These are phyloP conservation scores for Mortierella claussenii DNA, from an alignment of 192 early-diverging fungal species.

Conservation along the genomic window DNA sequence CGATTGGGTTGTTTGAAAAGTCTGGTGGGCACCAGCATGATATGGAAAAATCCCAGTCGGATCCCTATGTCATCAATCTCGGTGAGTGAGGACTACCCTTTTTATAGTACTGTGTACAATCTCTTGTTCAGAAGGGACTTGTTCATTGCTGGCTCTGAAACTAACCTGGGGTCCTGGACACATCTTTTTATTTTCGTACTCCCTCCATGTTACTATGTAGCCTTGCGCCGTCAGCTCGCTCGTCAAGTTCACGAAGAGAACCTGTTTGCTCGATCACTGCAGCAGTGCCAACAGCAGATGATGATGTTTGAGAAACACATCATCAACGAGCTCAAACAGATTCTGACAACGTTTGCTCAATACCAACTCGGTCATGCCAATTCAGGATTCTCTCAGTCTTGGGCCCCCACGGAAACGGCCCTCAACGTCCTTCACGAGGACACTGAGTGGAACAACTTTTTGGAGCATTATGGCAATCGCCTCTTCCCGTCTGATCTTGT, in stretches of 20 bases:
- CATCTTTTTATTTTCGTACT: neutral
- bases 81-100: conserved; percentile 5
- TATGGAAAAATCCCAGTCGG: conserved; percentile 32
- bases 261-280: conserved; percentile 28
- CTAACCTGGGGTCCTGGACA: too few relatives aligned
- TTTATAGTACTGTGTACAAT: neutral
- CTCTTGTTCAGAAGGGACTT: too few relatives aligned
- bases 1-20: conserved; percentile 31
- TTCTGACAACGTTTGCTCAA: conserved; percentile 18
- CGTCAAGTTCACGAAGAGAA: conserved; percentile 38
- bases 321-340: conserved; percentile 44
- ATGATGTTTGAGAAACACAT: conserved; percentile 37
- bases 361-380: conserved; percentile 6
- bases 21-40: conserved; percentile 9
- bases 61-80: conserved; percentile 40
- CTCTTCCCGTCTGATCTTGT: conserved; percentile 47
- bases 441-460: conserved; percentile 54
- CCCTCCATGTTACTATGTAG: neutral
- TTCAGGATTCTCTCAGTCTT: conserved; percentile 22
- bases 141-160: too few relatives aligned
- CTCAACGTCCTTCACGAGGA: conserved; percentile 50
- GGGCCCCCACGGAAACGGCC: conserved; percentile 31
- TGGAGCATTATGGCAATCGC: conserved; percentile 21
- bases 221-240: conserved; percentile 28
- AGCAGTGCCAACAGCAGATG: conserved; percentile 30